phyloP scores from a whole-genome alignment of 257 asterid species.

The Gardenia jasminoides region DNA sequence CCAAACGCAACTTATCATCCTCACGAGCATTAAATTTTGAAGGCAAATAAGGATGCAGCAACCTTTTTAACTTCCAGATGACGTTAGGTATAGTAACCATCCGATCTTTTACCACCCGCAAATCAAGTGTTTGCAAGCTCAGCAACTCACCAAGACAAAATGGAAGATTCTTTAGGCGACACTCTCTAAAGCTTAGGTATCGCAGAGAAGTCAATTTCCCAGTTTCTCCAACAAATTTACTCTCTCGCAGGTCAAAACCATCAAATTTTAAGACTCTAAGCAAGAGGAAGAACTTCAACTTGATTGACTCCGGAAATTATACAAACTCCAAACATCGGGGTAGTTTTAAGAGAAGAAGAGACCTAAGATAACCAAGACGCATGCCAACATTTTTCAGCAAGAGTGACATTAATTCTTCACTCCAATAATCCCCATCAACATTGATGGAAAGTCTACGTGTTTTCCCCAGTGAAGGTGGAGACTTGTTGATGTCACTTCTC shows the following conservation, averaged over 20 bases:
- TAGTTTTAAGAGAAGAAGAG: not conserved
- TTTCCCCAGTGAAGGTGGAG: not conserved
- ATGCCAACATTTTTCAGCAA: not conserved
- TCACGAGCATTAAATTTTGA: not conserved
- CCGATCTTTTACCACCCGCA: constrained; percentile 4
- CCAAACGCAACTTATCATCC: constrained; percentile 6
- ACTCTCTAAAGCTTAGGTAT: constrained; percentile 16
- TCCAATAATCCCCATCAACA: not conserved
- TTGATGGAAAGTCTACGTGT: constrained; percentile 1
- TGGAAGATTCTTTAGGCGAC: constrained; percentile 14
- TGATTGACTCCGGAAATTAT: not conserved
- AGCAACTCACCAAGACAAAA: constrained; percentile 3
- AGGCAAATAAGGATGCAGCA: constrained; percentile 20
- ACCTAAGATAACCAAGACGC: not conserved
- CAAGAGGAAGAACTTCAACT: constrained; percentile 14
- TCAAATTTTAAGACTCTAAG: constrained; percentile 31
- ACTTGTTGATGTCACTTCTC: not conserved
- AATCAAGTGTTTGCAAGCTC: constrained; percentile 19
- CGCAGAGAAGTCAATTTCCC: constrained; percentile 26
- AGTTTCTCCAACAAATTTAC: constrained; percentile 23
- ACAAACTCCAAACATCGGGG: not conserved
- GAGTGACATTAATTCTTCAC: too few relatives aligned
- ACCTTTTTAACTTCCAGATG: constrained; percentile 5
- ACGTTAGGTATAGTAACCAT: constrained; percentile 13
- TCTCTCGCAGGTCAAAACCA: constrained; percentile 19